A percentile compares a stretch with the other conserved stretches of the same genome.
phyloP scores from a whole-genome alignment of 2,329 filamentous ascomycete genomes.

The Pseudogymnoascus sp. region DNA sequence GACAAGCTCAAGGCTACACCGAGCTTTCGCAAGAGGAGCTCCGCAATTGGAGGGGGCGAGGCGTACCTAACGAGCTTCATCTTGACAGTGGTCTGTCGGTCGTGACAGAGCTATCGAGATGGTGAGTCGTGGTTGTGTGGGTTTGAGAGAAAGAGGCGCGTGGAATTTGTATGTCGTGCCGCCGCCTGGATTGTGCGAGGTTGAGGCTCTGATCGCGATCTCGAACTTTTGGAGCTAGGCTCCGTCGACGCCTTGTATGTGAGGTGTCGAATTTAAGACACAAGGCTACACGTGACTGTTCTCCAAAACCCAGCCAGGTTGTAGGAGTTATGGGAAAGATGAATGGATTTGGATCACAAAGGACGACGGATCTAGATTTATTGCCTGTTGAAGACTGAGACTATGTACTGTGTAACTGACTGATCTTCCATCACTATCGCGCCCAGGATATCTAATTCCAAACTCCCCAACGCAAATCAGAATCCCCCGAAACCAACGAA shows the following conservation, averaged over 20 bases:
- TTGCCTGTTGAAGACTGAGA: background rate
- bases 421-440: background rate
- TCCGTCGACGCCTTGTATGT: background rate
- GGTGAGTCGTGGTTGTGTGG: background rate
- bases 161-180: background rate
- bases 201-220: background rate
- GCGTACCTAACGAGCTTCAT: constrained; percentile 97
- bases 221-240: background rate
- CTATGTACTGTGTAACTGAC: background rate
- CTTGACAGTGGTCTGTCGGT: constrained; percentile 34
- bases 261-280: background rate
- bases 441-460: background rate
- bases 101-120: background rate
- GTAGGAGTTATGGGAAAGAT: background rate
- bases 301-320: background rate
- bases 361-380: background rate
- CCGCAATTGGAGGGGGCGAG: constrained; percentile 21
- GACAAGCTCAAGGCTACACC: constrained; percentile 12
- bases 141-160: background rate
- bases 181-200: background rate
- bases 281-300: background rate
- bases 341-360: background rate
- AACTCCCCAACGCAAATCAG: background rate
- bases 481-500: background rate
- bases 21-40: constrained; percentile 24